These are phyloP conservation scores for Chaetomium globosum DNA, from an alignment of 2,329 filamentous ascomycete genomes.

Conservation along the genomic window DNA sequence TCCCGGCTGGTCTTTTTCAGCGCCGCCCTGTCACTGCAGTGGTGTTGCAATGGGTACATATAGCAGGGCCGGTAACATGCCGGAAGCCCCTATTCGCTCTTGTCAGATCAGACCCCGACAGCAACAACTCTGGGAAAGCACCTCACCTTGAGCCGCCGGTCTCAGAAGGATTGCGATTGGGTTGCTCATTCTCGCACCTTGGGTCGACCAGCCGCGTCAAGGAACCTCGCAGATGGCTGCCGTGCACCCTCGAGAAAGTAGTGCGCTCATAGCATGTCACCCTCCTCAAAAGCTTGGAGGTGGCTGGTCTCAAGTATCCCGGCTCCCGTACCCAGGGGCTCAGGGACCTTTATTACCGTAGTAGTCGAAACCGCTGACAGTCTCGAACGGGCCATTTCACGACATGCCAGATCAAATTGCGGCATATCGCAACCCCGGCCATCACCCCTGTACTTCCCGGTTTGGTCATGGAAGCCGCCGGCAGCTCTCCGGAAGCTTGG, in stretches of 20 bases:
- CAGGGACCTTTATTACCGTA: neutral
- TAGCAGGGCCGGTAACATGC: slow-evolving; percentile 4
- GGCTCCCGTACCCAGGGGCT: slow-evolving; percentile 11
- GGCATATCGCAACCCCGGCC: slow-evolving; percentile 15
- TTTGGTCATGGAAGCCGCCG: slow-evolving; percentile 25
- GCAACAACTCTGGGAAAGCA: neutral
- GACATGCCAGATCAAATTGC: slow-evolving; percentile 25
- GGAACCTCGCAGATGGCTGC: neutral
- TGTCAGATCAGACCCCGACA: neutral
- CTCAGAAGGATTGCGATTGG: neutral
- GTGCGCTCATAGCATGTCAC: neutral
- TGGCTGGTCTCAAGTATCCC: neutral
- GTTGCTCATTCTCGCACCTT: neutral
- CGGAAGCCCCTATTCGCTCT: slow-evolving; percentile 18
- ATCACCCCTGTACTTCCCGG: slow-evolving; percentile 22
- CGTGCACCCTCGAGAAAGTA: neutral
- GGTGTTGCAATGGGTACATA: slow-evolving; percentile 1
- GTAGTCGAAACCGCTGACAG: neutral
- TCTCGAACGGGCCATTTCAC: slow-evolving; percentile 15
- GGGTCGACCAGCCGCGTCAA: neutral
- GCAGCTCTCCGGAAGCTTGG: slow-evolving; percentile 27
- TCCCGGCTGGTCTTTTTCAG: slow-evolving; percentile 4
- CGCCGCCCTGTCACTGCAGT: slow-evolving; percentile 7
- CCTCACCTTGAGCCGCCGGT: neutral
- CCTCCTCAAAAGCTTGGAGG: neutral